These are phyloP conservation scores for Dicorynia guianensis DNA, from an alignment of 306 rosid species.

Conservation along the genomic window DNA sequence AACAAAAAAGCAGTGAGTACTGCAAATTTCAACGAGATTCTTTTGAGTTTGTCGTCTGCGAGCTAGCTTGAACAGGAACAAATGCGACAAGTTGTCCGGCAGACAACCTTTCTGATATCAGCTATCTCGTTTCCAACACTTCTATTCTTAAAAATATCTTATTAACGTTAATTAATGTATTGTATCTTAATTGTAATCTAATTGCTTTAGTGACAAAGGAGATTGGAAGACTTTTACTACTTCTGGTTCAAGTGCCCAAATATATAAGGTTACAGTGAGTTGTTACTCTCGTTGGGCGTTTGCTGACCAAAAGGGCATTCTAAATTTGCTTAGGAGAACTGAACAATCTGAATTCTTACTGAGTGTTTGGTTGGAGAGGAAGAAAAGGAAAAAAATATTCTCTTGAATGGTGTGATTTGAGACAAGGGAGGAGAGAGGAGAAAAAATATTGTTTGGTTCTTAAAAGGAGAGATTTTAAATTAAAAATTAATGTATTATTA, in stretches of 20 bases:
- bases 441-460: too few species aligned
- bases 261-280: background rate
- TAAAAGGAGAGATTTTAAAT: too few species aligned
- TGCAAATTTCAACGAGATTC: background rate
- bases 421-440: too few species aligned
- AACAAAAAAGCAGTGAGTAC: background rate
- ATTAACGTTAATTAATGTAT: conserved; percentile 9
- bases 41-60: conserved; percentile 31
- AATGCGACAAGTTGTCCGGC: conserved; percentile 24
- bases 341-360: too few species aligned
- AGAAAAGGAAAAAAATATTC: too few species aligned
- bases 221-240: too few species aligned
- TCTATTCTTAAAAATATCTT: background rate
- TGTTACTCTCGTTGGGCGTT: too few species aligned
- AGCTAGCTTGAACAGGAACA: conserved; percentile 31
- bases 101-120: conserved; percentile 28
- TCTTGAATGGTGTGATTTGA: too few species aligned
- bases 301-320: too few species aligned
- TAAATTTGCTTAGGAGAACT: too few species aligned
- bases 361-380: too few species aligned
- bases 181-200: background rate
- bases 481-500: too few species aligned
- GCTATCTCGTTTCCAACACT: background rate
- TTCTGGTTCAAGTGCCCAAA: background rate
- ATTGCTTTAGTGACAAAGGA: background rate